phyloP scores from a whole-genome alignment of 164 flowering plant species.

The Vitis rupestris region DNA sequence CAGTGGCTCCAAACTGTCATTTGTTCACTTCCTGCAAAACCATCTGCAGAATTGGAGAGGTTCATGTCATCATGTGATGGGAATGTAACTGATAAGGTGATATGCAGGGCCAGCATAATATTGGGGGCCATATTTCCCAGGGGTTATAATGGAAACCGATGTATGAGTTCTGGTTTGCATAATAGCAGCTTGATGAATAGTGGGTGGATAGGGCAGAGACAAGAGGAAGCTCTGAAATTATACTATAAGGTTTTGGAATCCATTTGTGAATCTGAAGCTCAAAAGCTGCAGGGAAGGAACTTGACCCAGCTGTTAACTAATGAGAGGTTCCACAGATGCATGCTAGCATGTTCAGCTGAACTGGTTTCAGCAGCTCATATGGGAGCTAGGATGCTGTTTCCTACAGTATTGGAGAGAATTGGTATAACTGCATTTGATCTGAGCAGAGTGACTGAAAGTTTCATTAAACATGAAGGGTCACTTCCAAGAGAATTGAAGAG shows the following conservation, averaged over 20 bases:
- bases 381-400: constrained; percentile 91
- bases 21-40: constrained; percentile 81
- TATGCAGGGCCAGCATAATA: constrained; percentile 75
- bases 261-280: constrained; percentile 89
- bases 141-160: constrained; percentile 55
- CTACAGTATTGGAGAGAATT: constrained; percentile 91
- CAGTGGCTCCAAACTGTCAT: constrained; percentile 91
- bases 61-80: constrained; percentile 75
- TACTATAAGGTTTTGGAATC: constrained; percentile 91
- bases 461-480: constrained; percentile 90
- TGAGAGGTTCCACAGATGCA: constrained; percentile 98
- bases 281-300: constrained; percentile 67
- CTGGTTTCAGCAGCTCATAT: constrained; percentile 92
- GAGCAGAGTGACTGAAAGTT: constrained; percentile 98
- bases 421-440: constrained; percentile 99
- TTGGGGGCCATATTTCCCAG: constrained; percentile 93
- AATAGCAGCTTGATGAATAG: constrained; percentile 76
- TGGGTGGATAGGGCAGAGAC: constrained; percentile 93
- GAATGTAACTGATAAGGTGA: constrained; percentile 70
- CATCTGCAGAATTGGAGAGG: constrained; percentile 68
- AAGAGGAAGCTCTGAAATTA: constrained; percentile 77
- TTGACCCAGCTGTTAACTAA: constrained; percentile 82
- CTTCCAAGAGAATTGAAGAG: constrained; percentile 94
- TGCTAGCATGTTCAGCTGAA: constrained; percentile 99
- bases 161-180: constrained; percentile 52